These are phyloP conservation scores for Metarhizium album DNA, from an alignment of 2,329 filamentous ascomycete genomes.

Conservation along the genomic window DNA sequence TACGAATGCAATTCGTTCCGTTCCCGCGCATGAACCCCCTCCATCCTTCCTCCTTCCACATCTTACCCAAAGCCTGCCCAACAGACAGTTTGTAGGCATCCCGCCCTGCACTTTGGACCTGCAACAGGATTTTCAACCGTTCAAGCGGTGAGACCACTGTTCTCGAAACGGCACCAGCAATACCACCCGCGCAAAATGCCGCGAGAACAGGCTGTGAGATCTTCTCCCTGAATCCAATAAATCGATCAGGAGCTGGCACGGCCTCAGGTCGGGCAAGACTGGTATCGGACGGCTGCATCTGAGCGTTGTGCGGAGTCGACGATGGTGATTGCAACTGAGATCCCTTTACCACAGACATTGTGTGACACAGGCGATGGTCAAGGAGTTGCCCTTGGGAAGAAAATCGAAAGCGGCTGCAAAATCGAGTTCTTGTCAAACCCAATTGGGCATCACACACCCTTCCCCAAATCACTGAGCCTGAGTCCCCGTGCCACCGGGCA, in stretches of 20 bases:
- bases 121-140: constrained; percentile 93
- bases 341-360: constrained; percentile 22
- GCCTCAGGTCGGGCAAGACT: constrained; percentile 14
- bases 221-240: constrained; percentile 31
- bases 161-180: constrained; percentile 92
- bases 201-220: constrained; percentile 78
- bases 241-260: constrained; percentile 15
- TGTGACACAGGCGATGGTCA: background rate
- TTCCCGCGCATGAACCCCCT: constrained; percentile 96
- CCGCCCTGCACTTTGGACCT: constrained; percentile 82
- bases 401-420: background rate
- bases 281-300: constrained; percentile 17
- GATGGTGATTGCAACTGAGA: constrained; percentile 8
- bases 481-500: constrained; percentile 8
- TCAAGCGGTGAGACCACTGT: constrained; percentile 96
- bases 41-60: constrained; percentile 97
- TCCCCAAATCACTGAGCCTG: constrained; percentile 11
- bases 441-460: constrained; percentile 12
- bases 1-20: constrained; percentile 95
- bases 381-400: constrained; percentile 3
- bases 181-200: constrained; percentile 86
- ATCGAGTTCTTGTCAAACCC: background rate
- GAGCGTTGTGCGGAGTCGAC: constrained; percentile 1
- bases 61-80: constrained; percentile 78
- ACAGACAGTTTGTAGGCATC: constrained; percentile 92